Percentiles rank a stretch among this genome's conserved stretches.
phyloP scores from a whole-genome alignment of 768 basidiomycete species.

The Zangia roseola region DNA sequence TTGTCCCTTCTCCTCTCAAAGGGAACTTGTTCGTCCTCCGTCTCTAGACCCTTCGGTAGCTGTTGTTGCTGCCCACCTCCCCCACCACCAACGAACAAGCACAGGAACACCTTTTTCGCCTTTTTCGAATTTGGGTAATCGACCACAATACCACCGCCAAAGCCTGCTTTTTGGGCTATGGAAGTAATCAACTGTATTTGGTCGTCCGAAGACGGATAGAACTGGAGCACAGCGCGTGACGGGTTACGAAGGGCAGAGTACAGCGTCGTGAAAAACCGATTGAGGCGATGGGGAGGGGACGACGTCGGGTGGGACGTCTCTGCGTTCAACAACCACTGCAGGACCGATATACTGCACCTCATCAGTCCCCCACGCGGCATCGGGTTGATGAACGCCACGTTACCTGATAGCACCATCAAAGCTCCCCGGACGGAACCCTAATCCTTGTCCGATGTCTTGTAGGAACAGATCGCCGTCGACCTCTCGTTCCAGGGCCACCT shows the following conservation, averaged over 20 bases:
- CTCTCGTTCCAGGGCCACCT: slow-evolving; percentile 93
- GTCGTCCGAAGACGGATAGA: slow-evolving; percentile 96
- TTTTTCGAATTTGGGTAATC: slow-evolving; percentile 98
- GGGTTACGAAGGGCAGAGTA: slow-evolving; percentile 85
- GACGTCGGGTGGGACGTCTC: slow-evolving; percentile 89
- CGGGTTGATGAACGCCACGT: slow-evolving; percentile 8
- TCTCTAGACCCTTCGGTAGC: slow-evolving; percentile 76
- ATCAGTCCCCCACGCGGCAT: background rate
- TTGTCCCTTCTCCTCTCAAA: slow-evolving; percentile 81
- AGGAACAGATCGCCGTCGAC: slow-evolving; percentile 95
- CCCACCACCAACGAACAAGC: slow-evolving; percentile 85
- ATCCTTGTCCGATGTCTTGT: slow-evolving; percentile 97
- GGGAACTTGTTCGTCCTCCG: slow-evolving; percentile 58
- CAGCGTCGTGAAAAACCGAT: slow-evolving; percentile 89
- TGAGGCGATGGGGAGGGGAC: slow-evolving; percentile 82
- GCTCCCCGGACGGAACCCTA: slow-evolving; percentile 93
- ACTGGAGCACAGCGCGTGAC: slow-evolving; percentile 85
- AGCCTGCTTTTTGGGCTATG: slow-evolving; percentile 91
- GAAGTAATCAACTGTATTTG: slow-evolving; percentile 95
- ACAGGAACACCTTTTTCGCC: slow-evolving; percentile 91
- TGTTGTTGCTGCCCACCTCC: slow-evolving; percentile 55
- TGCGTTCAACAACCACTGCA: slow-evolving; percentile 98
- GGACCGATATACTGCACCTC: slow-evolving; percentile 83
- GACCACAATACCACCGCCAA: slow-evolving; percentile 93
- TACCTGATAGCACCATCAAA: slow-evolving; percentile 98